Conservation (phyloP, 2,329 filamentous ascomycete genomes). For the Monascus ruber region DNA sequence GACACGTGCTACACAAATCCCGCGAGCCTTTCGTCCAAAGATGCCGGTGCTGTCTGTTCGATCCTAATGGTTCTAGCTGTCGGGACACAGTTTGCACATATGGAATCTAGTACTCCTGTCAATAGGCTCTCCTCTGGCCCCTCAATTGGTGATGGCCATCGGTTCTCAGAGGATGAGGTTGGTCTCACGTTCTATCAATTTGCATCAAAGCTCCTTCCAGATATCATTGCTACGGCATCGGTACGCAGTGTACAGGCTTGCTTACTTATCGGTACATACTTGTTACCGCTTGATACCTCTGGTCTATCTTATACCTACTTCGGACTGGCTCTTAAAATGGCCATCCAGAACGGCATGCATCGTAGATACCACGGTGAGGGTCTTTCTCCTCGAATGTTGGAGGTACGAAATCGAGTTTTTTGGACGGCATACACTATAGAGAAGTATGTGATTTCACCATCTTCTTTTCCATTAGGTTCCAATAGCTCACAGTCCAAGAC, state of each 20-base stretch:
- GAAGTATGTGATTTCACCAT: constrained; percentile 27
- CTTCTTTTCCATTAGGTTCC: not conserved
- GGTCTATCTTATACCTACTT: constrained; percentile 48
- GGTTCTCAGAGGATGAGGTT: constrained; percentile 41
- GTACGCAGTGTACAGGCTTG: constrained; percentile 49
- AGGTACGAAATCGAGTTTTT: constrained; percentile 46
- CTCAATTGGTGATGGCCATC: constrained; percentile 17
- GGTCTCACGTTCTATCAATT: constrained; percentile 47
- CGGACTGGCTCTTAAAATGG: constrained; percentile 44
- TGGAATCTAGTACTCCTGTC: constrained; percentile 27
- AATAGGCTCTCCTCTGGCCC: constrained; percentile 18
- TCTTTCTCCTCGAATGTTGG: constrained; percentile 38
- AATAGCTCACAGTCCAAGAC: constrained; percentile 22
- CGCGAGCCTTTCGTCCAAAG: constrained; percentile 22
- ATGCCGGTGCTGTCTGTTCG: constrained; percentile 30
- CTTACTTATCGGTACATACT: constrained; percentile 45
- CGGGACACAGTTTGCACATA: constrained; percentile 34
- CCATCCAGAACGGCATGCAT: constrained; percentile 52
- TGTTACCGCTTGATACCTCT: constrained; percentile 45
- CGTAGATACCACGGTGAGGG: constrained; percentile 39
- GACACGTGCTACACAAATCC: constrained; percentile 27
- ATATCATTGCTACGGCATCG: constrained; percentile 46
- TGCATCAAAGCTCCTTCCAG: constrained; percentile 43
- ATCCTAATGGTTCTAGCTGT: constrained; percentile 34
- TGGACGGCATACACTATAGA: constrained; percentile 49